Conservation (phyloP, 2,329 filamentous ascomycete species). For the Ophiostoma sp. region DNA sequence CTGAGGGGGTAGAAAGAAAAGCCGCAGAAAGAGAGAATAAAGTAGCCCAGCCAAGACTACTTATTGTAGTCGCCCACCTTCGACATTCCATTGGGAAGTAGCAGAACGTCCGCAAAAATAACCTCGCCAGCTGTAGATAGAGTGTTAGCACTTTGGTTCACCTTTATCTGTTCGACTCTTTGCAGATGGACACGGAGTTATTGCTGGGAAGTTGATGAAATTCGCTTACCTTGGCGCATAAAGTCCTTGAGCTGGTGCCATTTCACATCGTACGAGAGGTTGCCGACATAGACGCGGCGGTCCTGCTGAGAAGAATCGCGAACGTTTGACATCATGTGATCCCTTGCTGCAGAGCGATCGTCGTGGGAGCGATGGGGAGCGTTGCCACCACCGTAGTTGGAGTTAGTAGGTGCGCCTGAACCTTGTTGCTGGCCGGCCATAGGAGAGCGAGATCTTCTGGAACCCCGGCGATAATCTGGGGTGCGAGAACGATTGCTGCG, state of each 20-base stretch:
- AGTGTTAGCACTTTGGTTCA: slow-evolving; percentile 32
- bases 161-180: neutral
- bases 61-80: slow-evolving; percentile 91
- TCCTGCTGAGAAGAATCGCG: slow-evolving; percentile 96
- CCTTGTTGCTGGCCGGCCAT: slow-evolving; percentile 62
- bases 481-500: slow-evolving; percentile 69
- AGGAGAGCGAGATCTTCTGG: slow-evolving; percentile 76
- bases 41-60: slow-evolving; percentile 81
- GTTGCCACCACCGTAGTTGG: slow-evolving; percentile 44
- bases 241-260: slow-evolving; percentile 99
- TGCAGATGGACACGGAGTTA: neutral
- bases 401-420: slow-evolving; percentile 36
- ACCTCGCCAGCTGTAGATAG: slow-evolving; percentile 80
- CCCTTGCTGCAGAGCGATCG: slow-evolving; percentile 75
- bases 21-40: slow-evolving; percentile 40
- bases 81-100: slow-evolving; percentile 99
- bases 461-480: slow-evolving; percentile 67
- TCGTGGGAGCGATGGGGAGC: slow-evolving; percentile 71
- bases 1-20: slow-evolving; percentile 55
- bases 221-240: slow-evolving; percentile 89
- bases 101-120: slow-evolving; percentile 97
- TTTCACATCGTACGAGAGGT: slow-evolving; percentile 98
- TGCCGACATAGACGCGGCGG: slow-evolving; percentile 98
- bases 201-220: too few species aligned
- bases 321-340: slow-evolving; percentile 93